These are phyloP conservation scores for Fusarium lyarnte DNA, from an alignment of 2,329 filamentous ascomycete genomes.

Conservation along the genomic window DNA sequence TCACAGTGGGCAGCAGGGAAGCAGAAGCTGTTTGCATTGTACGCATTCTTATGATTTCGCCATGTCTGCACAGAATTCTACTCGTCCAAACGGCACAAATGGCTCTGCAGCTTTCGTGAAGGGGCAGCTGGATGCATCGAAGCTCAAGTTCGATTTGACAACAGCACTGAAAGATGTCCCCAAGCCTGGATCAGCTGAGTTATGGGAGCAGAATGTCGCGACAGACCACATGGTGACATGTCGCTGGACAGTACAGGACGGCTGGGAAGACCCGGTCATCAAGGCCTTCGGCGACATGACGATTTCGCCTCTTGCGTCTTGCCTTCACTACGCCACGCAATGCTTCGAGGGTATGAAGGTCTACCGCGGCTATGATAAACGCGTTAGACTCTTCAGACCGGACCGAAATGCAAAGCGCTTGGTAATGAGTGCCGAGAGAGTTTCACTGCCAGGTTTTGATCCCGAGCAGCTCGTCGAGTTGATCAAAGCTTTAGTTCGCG, in stretches of 20 bases:
- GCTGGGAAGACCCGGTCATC: background rate
- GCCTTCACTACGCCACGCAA: background rate
- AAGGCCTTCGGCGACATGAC: background rate
- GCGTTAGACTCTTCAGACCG: background rate
- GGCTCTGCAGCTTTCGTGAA: fast-evolving
- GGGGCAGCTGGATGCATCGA: background rate
- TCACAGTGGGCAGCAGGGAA: too few species aligned
- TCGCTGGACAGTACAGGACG: background rate
- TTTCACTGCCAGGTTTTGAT: background rate
- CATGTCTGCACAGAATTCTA: background rate
- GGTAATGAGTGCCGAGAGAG: background rate
- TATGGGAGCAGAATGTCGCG: background rate
- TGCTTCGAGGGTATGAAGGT: background rate
- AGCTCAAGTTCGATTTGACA: background rate
- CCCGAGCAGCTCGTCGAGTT: background rate
- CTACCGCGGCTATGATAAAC: background rate
- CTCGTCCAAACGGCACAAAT: background rate
- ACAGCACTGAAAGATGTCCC: background rate
- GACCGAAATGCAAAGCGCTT: background rate
- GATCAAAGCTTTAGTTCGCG: background rate
- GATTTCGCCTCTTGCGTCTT: background rate
- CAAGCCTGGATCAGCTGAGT: background rate
- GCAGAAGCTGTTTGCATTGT: too few species aligned
- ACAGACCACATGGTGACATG: background rate
- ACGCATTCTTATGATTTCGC: too few species aligned